These are phyloP conservation scores for Ophiocordyceps sinensis DNA, from an alignment of 2,329 filamentous ascomycete genomes.

Conservation along the genomic window DNA sequence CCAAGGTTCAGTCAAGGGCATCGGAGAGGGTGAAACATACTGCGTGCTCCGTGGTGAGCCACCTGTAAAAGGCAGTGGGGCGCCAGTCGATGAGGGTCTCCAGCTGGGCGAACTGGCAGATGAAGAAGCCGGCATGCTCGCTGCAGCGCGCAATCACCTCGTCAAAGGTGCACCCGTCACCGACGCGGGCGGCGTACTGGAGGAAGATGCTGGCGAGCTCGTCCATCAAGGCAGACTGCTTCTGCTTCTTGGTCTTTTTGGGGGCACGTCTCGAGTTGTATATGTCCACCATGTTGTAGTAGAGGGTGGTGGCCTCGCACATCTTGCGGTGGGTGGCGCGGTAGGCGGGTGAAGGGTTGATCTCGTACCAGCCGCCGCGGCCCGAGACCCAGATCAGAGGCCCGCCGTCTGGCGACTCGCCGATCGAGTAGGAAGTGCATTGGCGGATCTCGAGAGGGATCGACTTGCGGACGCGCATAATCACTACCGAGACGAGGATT, in stretches of 20 bases:
- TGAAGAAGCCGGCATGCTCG: conserved; percentile 35
- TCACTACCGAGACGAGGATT: conserved; percentile 12
- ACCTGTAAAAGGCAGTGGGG: conserved; percentile 31
- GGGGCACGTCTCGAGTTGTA: conserved; percentile 25
- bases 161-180: conserved; percentile 35
- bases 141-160: conserved; percentile 32
- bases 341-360: conserved; percentile 45
- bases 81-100: conserved; percentile 23
- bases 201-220: conserved; percentile 18
- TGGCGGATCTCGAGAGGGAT: conserved; percentile 38
- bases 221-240: conserved; percentile 14
- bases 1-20: neutral
- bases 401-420: conserved; percentile 30
- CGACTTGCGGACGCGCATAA: conserved; percentile 15
- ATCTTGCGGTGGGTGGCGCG: conserved; percentile 41
- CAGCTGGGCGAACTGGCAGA: conserved; percentile 34
- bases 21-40: conserved; percentile 16
- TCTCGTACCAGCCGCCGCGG: conserved; percentile 52
- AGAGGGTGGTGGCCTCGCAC: conserved; percentile 46
- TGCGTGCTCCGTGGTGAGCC: conserved; percentile 25
- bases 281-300: conserved; percentile 47
- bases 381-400: conserved; percentile 47
- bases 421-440: conserved; percentile 36
- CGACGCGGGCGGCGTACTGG: conserved; percentile 33
- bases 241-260: conserved; percentile 14